phyloP scores from a whole-genome alignment of 1,284 basidiomycete species.

The Rhodofomes roseus region DNA sequence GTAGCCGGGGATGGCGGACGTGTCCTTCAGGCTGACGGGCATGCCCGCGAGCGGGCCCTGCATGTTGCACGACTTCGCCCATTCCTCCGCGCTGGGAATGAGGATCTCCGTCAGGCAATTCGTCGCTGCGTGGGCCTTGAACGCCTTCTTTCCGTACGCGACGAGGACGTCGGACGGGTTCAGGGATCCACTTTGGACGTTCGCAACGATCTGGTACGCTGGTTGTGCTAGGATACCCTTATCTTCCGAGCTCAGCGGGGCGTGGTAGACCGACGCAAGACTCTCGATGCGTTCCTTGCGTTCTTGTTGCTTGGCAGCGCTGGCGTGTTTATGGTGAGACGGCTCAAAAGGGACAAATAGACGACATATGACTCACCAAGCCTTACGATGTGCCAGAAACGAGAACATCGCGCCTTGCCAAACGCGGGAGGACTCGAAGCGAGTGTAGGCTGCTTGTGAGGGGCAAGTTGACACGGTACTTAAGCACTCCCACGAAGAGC shows the following conservation, averaged over 20 bases:
- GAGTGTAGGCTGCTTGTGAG: not conserved
- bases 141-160: constrained; percentile 48
- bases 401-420: constrained; percentile 18
- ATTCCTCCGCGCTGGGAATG: constrained; percentile 40
- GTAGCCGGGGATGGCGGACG: constrained; percentile 59
- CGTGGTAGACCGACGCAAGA: constrained; percentile 38
- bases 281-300: constrained; percentile 38
- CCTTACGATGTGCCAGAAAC: constrained; percentile 26
- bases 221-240: constrained; percentile 35
- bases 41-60: constrained; percentile 60
- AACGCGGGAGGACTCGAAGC: not conserved
- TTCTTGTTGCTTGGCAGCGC: constrained; percentile 42
- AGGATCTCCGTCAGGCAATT: constrained; percentile 61
- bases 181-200: constrained; percentile 37
- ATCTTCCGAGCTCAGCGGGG: constrained; percentile 36
- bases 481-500: not conserved
- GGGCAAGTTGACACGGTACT: not conserved
- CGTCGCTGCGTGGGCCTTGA: constrained; percentile 47
- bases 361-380: constrained; percentile 25
- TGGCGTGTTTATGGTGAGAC: constrained; percentile 14
- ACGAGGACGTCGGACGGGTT: constrained; percentile 39
- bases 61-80: constrained; percentile 38
- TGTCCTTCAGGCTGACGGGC: constrained; percentile 69
- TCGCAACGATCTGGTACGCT: constrained; percentile 35
- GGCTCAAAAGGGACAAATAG: too few relatives aligned